phyloP scores from a whole-genome alignment of 2,329 filamentous ascomycete genomes.

The Byssothecium circinans region DNA sequence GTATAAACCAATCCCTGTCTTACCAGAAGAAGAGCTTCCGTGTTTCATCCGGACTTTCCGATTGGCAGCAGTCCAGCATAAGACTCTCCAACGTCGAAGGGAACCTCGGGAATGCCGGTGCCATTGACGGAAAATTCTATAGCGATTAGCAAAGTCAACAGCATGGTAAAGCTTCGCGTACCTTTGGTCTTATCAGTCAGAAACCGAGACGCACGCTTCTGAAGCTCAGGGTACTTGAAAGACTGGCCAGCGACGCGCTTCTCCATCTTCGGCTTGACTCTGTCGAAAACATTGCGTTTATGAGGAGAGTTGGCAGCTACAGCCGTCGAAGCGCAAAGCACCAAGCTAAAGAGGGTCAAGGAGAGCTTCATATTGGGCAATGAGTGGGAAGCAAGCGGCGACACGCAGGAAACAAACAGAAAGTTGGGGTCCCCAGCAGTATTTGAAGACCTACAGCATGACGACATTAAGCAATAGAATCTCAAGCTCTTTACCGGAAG shows the following conservation, averaged over 20 bases:
- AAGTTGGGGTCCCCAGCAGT: not conserved
- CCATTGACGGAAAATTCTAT: constrained; percentile 67
- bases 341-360: constrained; percentile 24
- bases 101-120: constrained; percentile 65
- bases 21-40: constrained; percentile 62
- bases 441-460: constrained; percentile 16
- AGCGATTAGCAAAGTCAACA: constrained; percentile 9
- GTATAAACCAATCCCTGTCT: not conserved
- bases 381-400: constrained; percentile 8
- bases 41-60: constrained; percentile 51
- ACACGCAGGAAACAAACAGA: constrained; percentile 2
- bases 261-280: constrained; percentile 29
- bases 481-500: constrained; percentile 18
- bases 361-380: constrained; percentile 36
- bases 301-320: constrained; percentile 30
- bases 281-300: constrained; percentile 32
- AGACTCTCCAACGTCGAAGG: constrained; percentile 68
- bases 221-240: constrained; percentile 37
- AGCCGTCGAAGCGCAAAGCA: constrained; percentile 35
- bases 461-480: constrained; percentile 10
- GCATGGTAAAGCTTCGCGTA: constrained; percentile 11
- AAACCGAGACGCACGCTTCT: constrained; percentile 37
- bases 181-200: constrained; percentile 39
- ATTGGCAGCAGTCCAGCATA: constrained; percentile 67
- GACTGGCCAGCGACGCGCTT: constrained; percentile 27